These are phyloP conservation scores for Termitomyces sp. DNA, from an alignment of 768 basidiomycete genomes.

Conservation along the genomic window DNA sequence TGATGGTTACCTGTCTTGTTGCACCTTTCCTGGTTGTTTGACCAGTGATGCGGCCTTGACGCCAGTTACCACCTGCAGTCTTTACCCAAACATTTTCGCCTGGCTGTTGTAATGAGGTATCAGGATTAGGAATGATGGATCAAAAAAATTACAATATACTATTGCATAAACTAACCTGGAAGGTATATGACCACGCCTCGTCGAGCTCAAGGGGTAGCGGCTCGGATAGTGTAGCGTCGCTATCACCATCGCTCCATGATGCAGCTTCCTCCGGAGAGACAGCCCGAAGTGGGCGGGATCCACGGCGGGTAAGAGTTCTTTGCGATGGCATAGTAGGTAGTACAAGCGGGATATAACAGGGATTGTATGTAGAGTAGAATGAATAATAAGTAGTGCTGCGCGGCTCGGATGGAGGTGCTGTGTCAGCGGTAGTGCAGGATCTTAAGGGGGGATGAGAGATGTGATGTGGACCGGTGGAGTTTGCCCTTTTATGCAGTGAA, in stretches of 20 bases:
- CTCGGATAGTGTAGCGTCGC: slow-evolving; percentile 26
- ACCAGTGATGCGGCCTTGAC: slow-evolving; percentile 43
- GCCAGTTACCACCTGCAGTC: slow-evolving; percentile 49
- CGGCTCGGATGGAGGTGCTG: slow-evolving; percentile 1
- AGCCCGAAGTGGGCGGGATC: slow-evolving; percentile 20
- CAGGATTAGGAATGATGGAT: neutral
- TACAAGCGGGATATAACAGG: neutral
- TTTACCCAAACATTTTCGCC: slow-evolving; percentile 52
- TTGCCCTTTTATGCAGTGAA: slow-evolving; percentile 14
- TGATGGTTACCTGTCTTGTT: slow-evolving; percentile 39
- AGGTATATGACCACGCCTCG: slow-evolving; percentile 50
- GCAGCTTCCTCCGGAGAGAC: slow-evolving; percentile 32
- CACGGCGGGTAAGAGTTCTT: slow-evolving; percentile 10
- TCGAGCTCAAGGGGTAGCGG: slow-evolving; percentile 38
- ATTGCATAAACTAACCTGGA: slow-evolving; percentile 39
- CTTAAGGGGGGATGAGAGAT: neutral
- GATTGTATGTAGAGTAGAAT: slow-evolving; percentile 3
- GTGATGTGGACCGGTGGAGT: slow-evolving; percentile 1
- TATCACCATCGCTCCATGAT: slow-evolving; percentile 32
- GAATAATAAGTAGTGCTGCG: slow-evolving; percentile 4
- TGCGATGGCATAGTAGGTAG: slow-evolving; percentile 12
- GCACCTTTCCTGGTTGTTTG: slow-evolving; percentile 39
- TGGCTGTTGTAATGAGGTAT: neutral
- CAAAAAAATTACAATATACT: neutral
- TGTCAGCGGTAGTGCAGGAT: neutral